Evolutionary conservation across 768 basidiomycete genomes (phyloP).

Genomic region (Mycena haematopus): DNA sequence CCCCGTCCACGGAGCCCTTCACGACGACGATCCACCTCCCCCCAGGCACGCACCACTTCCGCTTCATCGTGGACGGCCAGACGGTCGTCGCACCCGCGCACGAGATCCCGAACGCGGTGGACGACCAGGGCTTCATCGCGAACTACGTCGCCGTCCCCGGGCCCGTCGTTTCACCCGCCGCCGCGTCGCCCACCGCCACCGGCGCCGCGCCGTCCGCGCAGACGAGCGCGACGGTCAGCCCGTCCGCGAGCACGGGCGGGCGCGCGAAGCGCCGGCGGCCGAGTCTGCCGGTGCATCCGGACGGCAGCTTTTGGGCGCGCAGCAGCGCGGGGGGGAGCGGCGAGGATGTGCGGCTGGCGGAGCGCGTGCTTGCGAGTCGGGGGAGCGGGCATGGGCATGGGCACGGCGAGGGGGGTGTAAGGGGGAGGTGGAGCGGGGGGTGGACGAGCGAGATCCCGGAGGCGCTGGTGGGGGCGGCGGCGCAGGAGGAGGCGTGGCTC

Average conservation of each 20-base stretch:
- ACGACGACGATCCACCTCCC: constrained; percentile 57
- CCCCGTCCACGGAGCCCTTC: constrained; percentile 23
- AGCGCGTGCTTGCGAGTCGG: constrained; percentile 4
- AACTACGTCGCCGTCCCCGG: constrained; percentile 85
- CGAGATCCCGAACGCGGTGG: constrained; percentile 83
- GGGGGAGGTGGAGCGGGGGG: constrained; percentile 28
- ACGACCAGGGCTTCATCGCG: constrained; percentile 92
- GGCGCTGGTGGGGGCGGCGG: constrained; percentile 79
- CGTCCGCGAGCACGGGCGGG: constrained; percentile 14
- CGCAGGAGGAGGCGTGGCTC: constrained; percentile 83
- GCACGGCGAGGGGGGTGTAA: constrained; percentile 41
- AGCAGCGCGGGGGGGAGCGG: constrained; percentile 28
- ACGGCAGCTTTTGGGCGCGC: constrained; percentile 30
- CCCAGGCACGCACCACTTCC: constrained; percentile 92
- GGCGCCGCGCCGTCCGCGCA: constrained; percentile 30
- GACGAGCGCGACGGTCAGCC: constrained; percentile 25
- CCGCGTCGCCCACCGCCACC: constrained; percentile 41
- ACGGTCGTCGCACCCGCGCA: constrained; percentile 71
- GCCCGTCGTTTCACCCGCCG: constrained; percentile 31
- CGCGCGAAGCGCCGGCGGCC: constrained; percentile 14
- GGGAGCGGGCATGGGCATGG: not conserved
- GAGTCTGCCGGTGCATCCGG: constrained; percentile 25
- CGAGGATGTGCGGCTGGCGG: constrained; percentile 26
- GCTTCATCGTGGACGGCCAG: constrained; percentile 92
- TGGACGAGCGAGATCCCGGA: constrained; percentile 87